Conservation (phyloP, 495 filamentous ascomycete species). For the Penicillium bialowiezense region DNA sequence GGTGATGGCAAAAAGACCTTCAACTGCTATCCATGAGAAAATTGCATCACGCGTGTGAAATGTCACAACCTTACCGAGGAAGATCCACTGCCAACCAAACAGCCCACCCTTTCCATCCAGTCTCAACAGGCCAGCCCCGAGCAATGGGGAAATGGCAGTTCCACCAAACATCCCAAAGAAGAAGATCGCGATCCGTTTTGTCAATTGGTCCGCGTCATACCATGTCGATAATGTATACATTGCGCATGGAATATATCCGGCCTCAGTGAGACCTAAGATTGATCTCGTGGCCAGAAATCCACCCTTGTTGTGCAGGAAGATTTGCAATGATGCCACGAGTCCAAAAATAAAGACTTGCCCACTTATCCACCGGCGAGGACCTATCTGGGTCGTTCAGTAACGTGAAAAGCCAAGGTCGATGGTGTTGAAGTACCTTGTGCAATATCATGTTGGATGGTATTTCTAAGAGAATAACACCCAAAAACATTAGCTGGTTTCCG, state of each 20-base stretch:
- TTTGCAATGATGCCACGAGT: conserved; percentile 48
- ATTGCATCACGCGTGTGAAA: not conserved
- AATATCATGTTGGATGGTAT: conserved; percentile 51
- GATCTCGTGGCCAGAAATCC: conserved; percentile 44
- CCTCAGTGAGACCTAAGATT: conserved; percentile 50
- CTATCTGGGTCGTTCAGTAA: conserved; percentile 33
- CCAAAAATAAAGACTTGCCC: conserved; percentile 52
- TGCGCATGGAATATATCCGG: conserved; percentile 55
- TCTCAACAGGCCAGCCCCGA: conserved; percentile 42
- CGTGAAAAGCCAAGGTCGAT: not conserved
- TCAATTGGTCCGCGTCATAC: conserved; percentile 51
- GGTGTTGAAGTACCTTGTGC: conserved; percentile 11
- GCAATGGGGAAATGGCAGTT: conserved; percentile 44
- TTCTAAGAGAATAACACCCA: conserved; percentile 52
- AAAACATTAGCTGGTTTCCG: conserved; percentile 51
- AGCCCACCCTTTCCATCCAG: conserved; percentile 49
- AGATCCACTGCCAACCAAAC: conserved; percentile 59
- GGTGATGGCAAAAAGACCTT: not conserved
- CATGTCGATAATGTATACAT: conserved; percentile 56
- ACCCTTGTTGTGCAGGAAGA: conserved; percentile 44
- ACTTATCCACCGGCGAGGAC: conserved; percentile 49
- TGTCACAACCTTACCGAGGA: conserved; percentile 27
- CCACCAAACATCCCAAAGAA: conserved; percentile 53
- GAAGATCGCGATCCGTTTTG: conserved; percentile 48
- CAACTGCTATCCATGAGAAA: not conserved